Percentiles rank a stretch among this genome's conserved stretches.
Evolutionary conservation across 2,329 filamentous ascomycete species (phyloP).

Genomic region (Claviceps citrina): DNA sequence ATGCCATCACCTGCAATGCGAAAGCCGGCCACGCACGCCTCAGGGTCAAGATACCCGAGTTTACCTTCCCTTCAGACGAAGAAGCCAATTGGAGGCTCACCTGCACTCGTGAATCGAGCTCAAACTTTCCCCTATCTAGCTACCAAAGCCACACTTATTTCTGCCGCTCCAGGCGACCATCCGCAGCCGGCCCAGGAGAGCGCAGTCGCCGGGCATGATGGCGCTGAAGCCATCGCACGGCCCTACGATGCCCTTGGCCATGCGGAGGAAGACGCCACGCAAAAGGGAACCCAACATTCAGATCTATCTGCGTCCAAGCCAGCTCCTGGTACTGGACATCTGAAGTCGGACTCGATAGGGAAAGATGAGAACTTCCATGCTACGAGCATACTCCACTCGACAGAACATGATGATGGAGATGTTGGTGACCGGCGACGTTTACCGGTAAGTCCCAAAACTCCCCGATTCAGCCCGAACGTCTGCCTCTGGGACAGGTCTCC

Average conservation of each 20-base stretch:
- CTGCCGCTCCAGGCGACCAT: neutral
- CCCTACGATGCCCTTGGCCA: conserved; percentile 67
- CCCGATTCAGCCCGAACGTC: conserved; percentile 45
- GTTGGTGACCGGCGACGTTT: conserved; percentile 12
- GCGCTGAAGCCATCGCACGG: neutral
- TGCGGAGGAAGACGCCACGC: conserved; percentile 45
- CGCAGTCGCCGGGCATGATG: neutral
- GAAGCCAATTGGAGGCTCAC: neutral
- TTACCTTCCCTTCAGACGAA: conserved; percentile 6
- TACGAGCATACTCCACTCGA: neutral
- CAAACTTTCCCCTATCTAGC: neutral
- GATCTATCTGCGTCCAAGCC: conserved; percentile 42
- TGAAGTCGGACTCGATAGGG: neutral
- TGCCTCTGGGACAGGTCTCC: conserved; percentile 43
- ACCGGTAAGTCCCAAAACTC: conserved; percentile 41
- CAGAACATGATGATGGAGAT: neutral
- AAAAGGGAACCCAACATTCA: conserved; percentile 30
- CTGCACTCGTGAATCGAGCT: neutral
- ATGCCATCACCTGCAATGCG: conserved; percentile 2
- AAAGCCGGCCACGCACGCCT: neutral
- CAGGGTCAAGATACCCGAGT: conserved; percentile 1
- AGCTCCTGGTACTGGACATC: conserved; percentile 11
- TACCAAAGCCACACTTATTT: neutral
- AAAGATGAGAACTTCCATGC: neutral
- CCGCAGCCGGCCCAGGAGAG: neutral